Conservation (phyloP, 495 filamentous ascomycete genomes). For the Poronia punctata region DNA sequence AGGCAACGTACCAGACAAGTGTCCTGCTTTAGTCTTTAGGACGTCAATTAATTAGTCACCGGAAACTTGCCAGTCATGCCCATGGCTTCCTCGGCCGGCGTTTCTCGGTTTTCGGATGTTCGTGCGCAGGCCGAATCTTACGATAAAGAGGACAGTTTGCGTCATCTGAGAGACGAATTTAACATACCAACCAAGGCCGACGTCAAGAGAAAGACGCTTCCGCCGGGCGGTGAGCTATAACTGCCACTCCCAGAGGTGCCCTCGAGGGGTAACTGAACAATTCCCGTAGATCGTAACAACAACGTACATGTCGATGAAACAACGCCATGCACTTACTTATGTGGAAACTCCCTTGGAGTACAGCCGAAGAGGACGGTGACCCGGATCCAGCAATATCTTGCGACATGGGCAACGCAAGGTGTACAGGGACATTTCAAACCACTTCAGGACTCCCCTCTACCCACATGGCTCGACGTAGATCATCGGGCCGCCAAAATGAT, state of each 20-base stretch:
- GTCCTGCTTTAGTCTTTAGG: background rate
- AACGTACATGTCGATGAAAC: slow-evolving; percentile 18
- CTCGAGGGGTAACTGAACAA: slow-evolving; percentile 11
- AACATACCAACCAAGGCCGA: slow-evolving; percentile 75
- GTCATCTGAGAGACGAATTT: slow-evolving; percentile 66
- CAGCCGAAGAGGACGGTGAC: slow-evolving; percentile 68
- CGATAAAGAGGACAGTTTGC: slow-evolving; percentile 64
- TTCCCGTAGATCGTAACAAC: slow-evolving; percentile 29
- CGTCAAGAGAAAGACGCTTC: slow-evolving; percentile 58
- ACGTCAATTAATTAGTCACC: too few relatives aligned
- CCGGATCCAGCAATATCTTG: slow-evolving; percentile 70
- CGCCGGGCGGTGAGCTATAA: slow-evolving; percentile 15
- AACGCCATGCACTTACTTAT: slow-evolving; percentile 68
- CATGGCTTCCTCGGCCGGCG: slow-evolving; percentile 23
- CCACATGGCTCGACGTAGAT: slow-evolving; percentile 77
- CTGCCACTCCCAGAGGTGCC: background rate
- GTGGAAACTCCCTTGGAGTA: slow-evolving; percentile 92
- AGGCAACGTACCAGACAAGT: too few relatives aligned
- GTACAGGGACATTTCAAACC: slow-evolving; percentile 87
- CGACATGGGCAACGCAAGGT: slow-evolving; percentile 86
- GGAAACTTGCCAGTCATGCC: slow-evolving; percentile 1
- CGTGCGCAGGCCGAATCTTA: slow-evolving; percentile 36
- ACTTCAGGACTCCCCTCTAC: slow-evolving; percentile 66
- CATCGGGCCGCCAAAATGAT: slow-evolving; percentile 63
- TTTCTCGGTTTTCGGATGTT: slow-evolving; percentile 43